Evolutionary conservation across 2,329 filamentous ascomycete genomes (phyloP), one percentile per base, ranked within the genome.

Genomic region (Clarireedia sp.): DNA sequence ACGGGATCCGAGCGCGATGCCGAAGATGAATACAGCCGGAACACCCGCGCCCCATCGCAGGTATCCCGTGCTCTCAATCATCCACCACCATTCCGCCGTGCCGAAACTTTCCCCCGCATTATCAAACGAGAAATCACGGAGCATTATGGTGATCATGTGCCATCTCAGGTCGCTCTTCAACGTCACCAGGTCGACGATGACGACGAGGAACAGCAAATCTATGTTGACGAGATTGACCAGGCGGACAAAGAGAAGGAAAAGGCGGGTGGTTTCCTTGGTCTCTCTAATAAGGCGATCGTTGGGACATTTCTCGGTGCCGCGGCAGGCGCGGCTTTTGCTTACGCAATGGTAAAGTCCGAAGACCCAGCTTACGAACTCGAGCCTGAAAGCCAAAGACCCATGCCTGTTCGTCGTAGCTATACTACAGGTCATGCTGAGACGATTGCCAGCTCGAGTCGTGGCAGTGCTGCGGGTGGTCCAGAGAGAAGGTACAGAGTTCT

Each of bases 291-390:
- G 62, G 80, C 82, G 19, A 77, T 91, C 43, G 77, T 94, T 46
- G 87, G 89, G 7, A 86, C 87, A 7, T 75, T 95, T 10, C 77
- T 95, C 48, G 89, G 89, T 44, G 88, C 87, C 33, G 89, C 88
- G 16, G 88, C 88, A 17, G 87, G 87, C 40, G 87, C 85, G 37
- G 87, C 86, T 9, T 75, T 88, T 41, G 86, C 88, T 9, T 95
- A 94, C 70, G 83, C 82, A 21, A 84, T 90, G 74, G 77, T 83
- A 60, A 83, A 80, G 61, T 77, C 78, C 57, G 83, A 87, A 45
- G 61, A 62, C 5, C 61, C 66, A 12, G 48, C 23, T 21, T 54
- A 54, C 29, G 44, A 54, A 29, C 24, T 54, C 8, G 51, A 49
- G 9, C 24, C 51, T 3, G 45, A 49, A 23, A 9, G 5, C 7